Evolutionary conservation across 306 rosid species (phyloP).

Genomic region (Glycine soja): DNA sequence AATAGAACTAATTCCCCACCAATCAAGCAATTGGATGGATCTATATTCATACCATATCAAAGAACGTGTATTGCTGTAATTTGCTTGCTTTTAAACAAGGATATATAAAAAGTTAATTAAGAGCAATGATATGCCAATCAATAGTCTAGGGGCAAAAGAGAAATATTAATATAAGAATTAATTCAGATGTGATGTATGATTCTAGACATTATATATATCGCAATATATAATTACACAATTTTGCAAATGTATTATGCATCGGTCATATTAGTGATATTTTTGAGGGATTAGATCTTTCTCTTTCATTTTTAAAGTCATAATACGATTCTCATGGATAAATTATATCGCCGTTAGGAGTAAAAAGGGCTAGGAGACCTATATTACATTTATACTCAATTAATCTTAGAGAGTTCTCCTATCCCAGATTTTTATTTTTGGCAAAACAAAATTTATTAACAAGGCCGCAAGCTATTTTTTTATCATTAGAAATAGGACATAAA

Average conservation of each 20-base stretch:
- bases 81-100: not conserved
- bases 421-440: not conserved
- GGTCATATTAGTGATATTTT: not conserved
- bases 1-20: constrained; percentile 2
- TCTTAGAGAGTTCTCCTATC: not conserved
- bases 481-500: too few relatives aligned
- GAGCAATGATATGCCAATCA: not conserved
- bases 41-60: not conserved
- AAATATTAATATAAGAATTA: not conserved
- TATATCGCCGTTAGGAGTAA: not conserved
- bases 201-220: too few relatives aligned
- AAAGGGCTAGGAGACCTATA: too few relatives aligned
- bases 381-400: too few relatives aligned
- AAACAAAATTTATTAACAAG: not conserved
- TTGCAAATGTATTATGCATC: not conserved
- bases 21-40: not conserved
- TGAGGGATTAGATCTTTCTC: not conserved
- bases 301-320: not conserved
- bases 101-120: not conserved
- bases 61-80: not conserved
- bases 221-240: not conserved
- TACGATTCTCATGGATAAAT: not conserved
- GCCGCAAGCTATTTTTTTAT: not conserved
- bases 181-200: not conserved
- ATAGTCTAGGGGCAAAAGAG: not conserved